phyloP scores from a whole-genome alignment of 2,329 filamentous ascomycete species.

The Penicillium concentricum region DNA sequence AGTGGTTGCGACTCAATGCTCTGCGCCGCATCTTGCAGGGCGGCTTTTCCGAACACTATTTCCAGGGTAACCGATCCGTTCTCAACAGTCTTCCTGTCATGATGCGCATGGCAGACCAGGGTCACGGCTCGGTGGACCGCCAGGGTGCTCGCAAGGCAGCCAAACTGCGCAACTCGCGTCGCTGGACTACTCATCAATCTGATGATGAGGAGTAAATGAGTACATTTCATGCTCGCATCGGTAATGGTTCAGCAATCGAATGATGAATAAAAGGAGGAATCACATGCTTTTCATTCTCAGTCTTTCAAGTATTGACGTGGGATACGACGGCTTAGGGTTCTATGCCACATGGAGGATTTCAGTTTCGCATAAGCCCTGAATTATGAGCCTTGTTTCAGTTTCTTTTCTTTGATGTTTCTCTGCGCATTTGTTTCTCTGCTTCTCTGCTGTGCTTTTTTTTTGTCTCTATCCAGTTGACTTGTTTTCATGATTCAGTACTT shows the following conservation, averaged over 20 bases:
- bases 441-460: not conserved
- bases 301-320: not conserved
- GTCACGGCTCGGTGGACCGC: conserved; percentile 23
- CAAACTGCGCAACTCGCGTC: conserved; percentile 28
- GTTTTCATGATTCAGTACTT: not conserved
- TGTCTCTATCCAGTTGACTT: not conserved
- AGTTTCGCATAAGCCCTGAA: not conserved
- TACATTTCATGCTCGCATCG: not conserved
- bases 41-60: conserved; percentile 63
- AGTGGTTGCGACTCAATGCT: conserved; percentile 62
- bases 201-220: conserved; percentile 26
- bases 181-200: conserved; percentile 30
- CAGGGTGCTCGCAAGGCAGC: conserved; percentile 27
- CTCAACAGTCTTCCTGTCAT: conserved; percentile 57
- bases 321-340: not conserved
- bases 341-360: not conserved
- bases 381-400: not conserved
- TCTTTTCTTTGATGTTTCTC: not conserved
- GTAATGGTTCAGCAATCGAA: not conserved
- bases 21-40: conserved; percentile 61
- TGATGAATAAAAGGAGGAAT: not conserved
- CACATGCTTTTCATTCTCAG: no score
- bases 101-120: conserved; percentile 28
- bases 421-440: not conserved
- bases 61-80: conserved; percentile 59